Base-by-base conservation (phyloP, 1,139 yeast genomes). In the Pichia sp. region DNA sequence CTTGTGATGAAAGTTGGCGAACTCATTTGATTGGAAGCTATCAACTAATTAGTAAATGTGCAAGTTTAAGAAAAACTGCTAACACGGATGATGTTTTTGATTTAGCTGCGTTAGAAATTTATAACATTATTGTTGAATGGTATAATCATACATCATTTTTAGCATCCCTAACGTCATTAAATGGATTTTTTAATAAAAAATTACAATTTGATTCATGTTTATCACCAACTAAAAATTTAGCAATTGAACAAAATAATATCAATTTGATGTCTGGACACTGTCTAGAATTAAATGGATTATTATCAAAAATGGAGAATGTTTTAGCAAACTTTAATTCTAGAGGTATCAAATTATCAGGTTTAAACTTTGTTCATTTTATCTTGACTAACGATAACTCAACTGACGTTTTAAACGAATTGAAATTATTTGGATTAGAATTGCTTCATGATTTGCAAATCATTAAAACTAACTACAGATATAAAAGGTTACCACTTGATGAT, bases 1-100 rank as follows among this genome's bases (percentile, higher is more conserved):
- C 48, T 11, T 31, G 50, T 18, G 52, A 56, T 46, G 28, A 34
- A 33, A 56, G 56, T 38, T 58, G 61, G 61, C 48, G 56, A 22
- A 47, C 56, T 5, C 61, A 58, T 42, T 50, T 58, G 19, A 45
- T 48, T 38, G 60, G 60, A 5, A 44, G 58, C 29, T 47, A 50
- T 39, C 57, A 55, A 39, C 43, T 58, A 30, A 39, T 58, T 1
- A 41, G 22, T 5, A 58, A 54, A 29, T 52, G 58, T 14, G 18
- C 38, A 13, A 10, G n/a, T 1, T 13, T 54, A 19, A 45, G 42
- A 5, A 27, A 43, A 5, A 14, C 19, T 13, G 50, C 46, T 2
- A 34, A 55, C 5, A 14, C 8, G 1, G 27, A 42, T 5, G 38
- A 51, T 33, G 18, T 6, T 6, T 29, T 50, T 29, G 53, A 56